Base-by-base conservation (phyloP, 1,284 basidiomycete genomes). In the Leccinum variabile region DNA sequence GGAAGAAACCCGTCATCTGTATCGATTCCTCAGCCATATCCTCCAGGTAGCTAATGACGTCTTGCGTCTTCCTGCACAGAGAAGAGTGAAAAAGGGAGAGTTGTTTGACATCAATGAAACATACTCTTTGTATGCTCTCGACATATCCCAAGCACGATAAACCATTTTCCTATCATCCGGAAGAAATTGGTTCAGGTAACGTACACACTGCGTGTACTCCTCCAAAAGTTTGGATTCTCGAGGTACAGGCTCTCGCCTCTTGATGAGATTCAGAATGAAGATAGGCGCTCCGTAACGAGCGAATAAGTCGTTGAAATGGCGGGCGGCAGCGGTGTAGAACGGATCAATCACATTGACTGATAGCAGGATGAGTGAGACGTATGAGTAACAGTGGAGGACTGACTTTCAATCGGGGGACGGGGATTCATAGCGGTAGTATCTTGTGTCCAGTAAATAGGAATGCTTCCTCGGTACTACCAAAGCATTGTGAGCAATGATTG, bases 71-170 rank as follows among this genome's bases (percentile, higher is more conserved):
- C 78, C 93, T 95, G 68, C 1, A 25, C 35, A 44, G 14, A 5
- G 32, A 41, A n/a, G 35, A 22, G n/a, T 33, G 8, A 46, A 66
- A 60, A 11, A 14, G 5, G 18, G 33, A 11, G 2, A 14, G 25
- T 16, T 0, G 4, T 3, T 50, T 11, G 6, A 54, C 13, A n/a
- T 41, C n/a, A 28, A 39, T 50, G n/a, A 35, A 58, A 75, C 82
- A 33, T 67, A 90, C 91, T 92, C 89, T 74, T 95, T 95, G 67
- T 95, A 94, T 1, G 94, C 92, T 54, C 90, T 84, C 16, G 91
- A 90, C 92, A 99, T 98, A 75, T 99, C 97, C 94, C 95, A 99
- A 9, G 95, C 89, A 39, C 94, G 87, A 74, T 98, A 97, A 4
- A 88, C 81, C 85, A 99, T 94, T 78, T 89, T 89, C 78, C 94